Percentiles rank a stretch among this genome's conserved stretches.
Evolutionary conservation across 176 grass and related monocot species (phyloP).

Genomic region (Phoenix dactylifera): DNA sequence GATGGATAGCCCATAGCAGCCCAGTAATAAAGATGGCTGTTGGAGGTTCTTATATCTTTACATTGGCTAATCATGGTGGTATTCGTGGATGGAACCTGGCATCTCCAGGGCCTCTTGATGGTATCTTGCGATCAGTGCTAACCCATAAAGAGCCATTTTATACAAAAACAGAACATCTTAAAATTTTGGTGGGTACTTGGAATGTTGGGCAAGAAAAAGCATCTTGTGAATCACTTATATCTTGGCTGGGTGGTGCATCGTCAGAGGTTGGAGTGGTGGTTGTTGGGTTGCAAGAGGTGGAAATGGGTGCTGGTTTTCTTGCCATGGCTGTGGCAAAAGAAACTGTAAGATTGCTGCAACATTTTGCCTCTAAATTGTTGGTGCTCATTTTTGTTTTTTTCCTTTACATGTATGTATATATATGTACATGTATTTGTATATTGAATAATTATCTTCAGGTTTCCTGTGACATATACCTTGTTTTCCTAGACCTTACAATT

Average conservation of each 20-base stretch:
- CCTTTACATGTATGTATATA: too few relatives aligned
- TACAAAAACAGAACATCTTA: constrained; percentile 45
- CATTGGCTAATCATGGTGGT: constrained; percentile 63
- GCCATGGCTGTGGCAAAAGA: constrained; percentile 78
- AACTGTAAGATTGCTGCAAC: constrained; percentile 34
- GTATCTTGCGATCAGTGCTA: constrained; percentile 39
- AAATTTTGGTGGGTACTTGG: constrained; percentile 67
- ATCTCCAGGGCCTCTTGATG: constrained; percentile 62
- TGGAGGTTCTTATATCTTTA: constrained; percentile 68
- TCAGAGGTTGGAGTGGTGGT: constrained; percentile 61
- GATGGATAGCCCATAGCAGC: constrained; percentile 59
- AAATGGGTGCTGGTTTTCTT: constrained; percentile 90
- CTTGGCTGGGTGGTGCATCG: constrained; percentile 47
- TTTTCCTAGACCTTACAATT: too few relatives aligned
- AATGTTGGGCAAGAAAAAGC: constrained; percentile 90
- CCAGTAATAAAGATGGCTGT: constrained; percentile 56
- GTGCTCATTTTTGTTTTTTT: too few relatives aligned
- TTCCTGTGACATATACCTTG: too few relatives aligned
- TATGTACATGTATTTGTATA: too few relatives aligned
- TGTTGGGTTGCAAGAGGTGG: constrained; percentile 81
- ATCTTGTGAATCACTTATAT: constrained; percentile 46
- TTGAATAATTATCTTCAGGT: too few relatives aligned
- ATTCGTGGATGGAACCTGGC: constrained; percentile 63
- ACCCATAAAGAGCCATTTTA: constrained; percentile 37
- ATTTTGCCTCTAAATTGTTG: too few relatives aligned